These are phyloP conservation scores for Ceratocystis diversiconidia DNA, from an alignment of 2,329 filamentous ascomycete species.

Conservation along the genomic window DNA sequence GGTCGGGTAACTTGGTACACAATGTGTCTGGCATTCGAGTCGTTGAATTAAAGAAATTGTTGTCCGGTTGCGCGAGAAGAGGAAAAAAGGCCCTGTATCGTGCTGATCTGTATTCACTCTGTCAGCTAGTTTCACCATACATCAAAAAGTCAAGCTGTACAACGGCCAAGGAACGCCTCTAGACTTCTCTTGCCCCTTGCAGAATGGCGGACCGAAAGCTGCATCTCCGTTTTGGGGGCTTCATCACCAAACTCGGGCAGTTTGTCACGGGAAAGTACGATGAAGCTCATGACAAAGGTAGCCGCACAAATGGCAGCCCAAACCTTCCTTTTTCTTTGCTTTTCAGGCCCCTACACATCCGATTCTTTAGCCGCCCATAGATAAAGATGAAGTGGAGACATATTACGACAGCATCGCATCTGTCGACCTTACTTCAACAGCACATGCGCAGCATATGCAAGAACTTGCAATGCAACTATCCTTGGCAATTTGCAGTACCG, in stretches of 20 bases:
- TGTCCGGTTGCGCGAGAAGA: background rate
- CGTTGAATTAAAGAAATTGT: background rate
- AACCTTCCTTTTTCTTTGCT: background rate
- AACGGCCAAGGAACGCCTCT: background rate
- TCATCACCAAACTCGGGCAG: background rate
- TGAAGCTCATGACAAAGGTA: too few species aligned
- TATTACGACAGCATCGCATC: too few species aligned
- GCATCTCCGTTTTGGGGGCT: background rate
- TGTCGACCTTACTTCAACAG: background rate
- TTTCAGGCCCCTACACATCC: background rate
- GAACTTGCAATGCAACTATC: background rate
- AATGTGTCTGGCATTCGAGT: background rate
- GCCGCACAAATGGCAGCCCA: too few species aligned
- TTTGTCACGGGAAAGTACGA: background rate
- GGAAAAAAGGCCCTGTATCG: background rate
- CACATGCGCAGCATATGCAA: background rate
- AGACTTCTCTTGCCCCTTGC: background rate
- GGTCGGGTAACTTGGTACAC: constrained; percentile 5
- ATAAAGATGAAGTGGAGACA: background rate
- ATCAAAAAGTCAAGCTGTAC: background rate
- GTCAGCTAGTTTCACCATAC: background rate
- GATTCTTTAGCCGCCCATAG: background rate
- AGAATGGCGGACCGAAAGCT: background rate
- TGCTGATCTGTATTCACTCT: background rate
- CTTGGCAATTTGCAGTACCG: background rate